Evolutionary conservation across 2,329 filamentous ascomycete genomes (phyloP).

Genomic region (Talaromyces sp.): DNA sequence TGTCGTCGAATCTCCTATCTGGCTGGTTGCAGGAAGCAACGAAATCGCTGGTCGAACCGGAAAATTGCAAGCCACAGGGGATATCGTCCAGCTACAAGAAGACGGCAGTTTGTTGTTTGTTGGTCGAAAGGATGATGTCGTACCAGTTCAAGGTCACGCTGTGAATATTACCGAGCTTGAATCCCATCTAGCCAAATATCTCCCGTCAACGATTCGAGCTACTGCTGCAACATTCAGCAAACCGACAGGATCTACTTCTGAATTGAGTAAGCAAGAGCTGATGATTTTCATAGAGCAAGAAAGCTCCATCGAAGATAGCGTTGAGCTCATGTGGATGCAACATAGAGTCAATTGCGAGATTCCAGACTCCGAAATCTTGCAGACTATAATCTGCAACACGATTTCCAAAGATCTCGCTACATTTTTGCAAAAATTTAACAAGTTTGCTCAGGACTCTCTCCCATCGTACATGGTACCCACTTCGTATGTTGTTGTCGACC

Average conservation of each 20-base stretch:
- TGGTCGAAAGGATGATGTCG: constrained; percentile 31
- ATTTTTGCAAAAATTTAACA: constrained; percentile 42
- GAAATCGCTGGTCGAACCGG: neutral
- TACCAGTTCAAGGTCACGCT: constrained; percentile 37
- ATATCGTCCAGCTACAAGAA: constrained; percentile 32
- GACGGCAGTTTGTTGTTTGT: constrained; percentile 33
- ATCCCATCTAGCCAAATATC: constrained; percentile 33
- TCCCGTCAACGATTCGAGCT: constrained; percentile 31
- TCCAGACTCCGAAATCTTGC: constrained; percentile 19
- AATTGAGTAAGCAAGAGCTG: neutral
- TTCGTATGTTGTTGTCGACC: constrained; percentile 42
- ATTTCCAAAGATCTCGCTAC: constrained; percentile 32
- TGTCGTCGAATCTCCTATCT: constrained; percentile 20
- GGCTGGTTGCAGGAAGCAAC: constrained; percentile 3
- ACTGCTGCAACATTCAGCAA: neutral
- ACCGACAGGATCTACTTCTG: neutral
- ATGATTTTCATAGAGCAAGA: constrained; percentile 34
- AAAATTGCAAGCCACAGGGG: constrained; percentile 30
- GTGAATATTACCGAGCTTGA: constrained; percentile 43
- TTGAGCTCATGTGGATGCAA: constrained; percentile 27
- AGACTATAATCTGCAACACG: constrained; percentile 5
- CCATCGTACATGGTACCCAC: constrained; percentile 47
- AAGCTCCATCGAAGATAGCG: constrained; percentile 23
- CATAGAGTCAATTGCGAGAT: constrained; percentile 25
- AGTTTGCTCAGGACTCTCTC: constrained; percentile 30